Evolutionary conservation across 805 yeast species (phyloP).

Genomic region (Geotrichum ghanense): DNA sequence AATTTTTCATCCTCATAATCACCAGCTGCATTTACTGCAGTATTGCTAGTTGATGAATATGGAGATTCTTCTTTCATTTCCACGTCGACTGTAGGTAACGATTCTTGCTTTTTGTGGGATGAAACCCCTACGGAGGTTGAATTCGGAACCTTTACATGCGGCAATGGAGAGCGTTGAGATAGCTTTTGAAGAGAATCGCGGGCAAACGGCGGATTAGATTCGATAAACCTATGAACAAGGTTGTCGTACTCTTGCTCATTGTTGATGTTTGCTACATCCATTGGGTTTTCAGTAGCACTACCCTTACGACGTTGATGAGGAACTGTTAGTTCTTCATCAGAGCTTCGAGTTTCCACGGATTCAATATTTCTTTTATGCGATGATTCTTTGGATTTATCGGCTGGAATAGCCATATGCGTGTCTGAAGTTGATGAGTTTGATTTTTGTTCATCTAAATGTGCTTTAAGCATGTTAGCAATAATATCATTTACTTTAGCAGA

Average conservation of each 20-base stretch:
- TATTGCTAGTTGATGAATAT: background rate
- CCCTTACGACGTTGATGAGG: slow-evolving; percentile 1
- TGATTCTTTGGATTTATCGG: background rate
- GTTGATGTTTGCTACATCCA: background rate
- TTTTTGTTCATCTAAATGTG: background rate
- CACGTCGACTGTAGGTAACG: background rate
- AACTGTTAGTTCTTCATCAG: background rate
- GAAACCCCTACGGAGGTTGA: too few species aligned
- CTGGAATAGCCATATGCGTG: too few species aligned
- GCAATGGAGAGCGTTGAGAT: background rate
- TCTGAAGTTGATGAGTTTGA: too few species aligned
- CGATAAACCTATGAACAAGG: background rate
- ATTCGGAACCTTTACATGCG: too few species aligned
- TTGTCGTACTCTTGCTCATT: background rate
- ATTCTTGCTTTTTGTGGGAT: background rate
- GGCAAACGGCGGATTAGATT: background rate
- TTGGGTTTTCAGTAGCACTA: slow-evolving; percentile 1
- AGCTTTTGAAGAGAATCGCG: background rate
- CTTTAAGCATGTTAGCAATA: background rate
- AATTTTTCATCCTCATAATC: background rate
- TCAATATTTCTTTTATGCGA: background rate
- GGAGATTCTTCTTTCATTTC: background rate
- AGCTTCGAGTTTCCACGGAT: background rate
- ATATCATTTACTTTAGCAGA: background rate
- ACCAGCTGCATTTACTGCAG: background rate